Evolutionary conservation across 768 basidiomycete species (phyloP).

Genomic region (Xanthoconium stramineum): DNA sequence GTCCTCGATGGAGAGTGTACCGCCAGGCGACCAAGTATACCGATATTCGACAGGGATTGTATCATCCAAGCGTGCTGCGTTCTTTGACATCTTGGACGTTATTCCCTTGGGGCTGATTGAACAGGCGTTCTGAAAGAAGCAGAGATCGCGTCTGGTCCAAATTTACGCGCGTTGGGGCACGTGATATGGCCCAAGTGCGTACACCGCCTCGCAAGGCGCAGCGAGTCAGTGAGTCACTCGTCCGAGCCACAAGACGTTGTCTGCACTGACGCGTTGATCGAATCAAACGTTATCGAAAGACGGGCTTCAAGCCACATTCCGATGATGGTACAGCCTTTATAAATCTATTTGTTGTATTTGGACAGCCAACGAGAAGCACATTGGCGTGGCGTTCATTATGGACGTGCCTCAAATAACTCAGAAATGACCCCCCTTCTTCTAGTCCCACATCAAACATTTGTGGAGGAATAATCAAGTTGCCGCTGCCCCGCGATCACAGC

Average conservation of each 20-base stretch:
- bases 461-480: not conserved
- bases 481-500: not conserved
- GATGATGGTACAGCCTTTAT: not conserved
- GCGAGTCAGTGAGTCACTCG: not conserved
- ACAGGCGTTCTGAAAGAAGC: not conserved
- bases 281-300: not conserved
- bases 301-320: not conserved
- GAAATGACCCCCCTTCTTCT: not conserved
- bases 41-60: conserved; percentile 37
- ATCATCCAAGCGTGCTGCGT: conserved; percentile 36
- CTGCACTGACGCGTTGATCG: not conserved
- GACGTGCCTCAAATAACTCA: not conserved
- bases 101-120: not conserved
- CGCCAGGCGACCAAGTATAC: conserved; percentile 51
- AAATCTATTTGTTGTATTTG: not conserved
- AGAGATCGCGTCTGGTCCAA: not conserved
- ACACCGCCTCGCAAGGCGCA: not conserved
- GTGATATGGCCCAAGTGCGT: not conserved
- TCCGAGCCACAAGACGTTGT: not conserved
- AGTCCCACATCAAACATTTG: not conserved
- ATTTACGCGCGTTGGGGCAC: not conserved
- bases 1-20: conserved; percentile 43
- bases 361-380: not conserved
- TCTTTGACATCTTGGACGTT: conserved; percentile 9
- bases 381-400: not conserved